Base-by-base conservation (phyloP, 2,329 filamentous ascomycete species). In the Cordyceps sp. region DNA sequence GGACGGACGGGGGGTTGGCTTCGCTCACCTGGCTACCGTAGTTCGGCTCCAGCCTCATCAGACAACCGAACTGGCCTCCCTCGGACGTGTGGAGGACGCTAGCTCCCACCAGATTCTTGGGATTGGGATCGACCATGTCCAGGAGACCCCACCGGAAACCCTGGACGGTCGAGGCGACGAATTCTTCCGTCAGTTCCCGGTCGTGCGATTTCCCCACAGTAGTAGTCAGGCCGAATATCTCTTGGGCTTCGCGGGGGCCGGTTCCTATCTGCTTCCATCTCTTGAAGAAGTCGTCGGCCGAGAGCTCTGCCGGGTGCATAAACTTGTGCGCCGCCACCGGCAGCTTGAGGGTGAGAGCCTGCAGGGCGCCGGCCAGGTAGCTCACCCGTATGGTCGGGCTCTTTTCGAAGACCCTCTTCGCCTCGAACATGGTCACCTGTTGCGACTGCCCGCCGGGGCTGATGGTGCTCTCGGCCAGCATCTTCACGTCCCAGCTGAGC, bases 201-300 rank as follows among this genome's bases (percentile, higher is more conserved):
- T 65, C 63, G 10, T 39, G 33, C 13, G 63, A 65, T 19, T 64
- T 66, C 2, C 51, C 52, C 3, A n/a, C n/a, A n/a, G n/a, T n/a
- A n/a, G 42, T 38, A 2, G 61, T 56, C 10, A 88, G 52, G 0
- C 77, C 74, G 53, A 98, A 92, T 21, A 96, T 84, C 30, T 70
- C 70, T 52, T 98, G 90, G 0, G 82, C 77, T 54, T 98, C 92
- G 20, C 92, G 72, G 1, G 86, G 78, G 2, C 73, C 73, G 5
- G 81, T 84, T 10, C 90, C 90, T 45, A 98, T 96, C 58, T 98
- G 90, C 64, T 93, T 92, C 90, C 90, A 98, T 32, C 92, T 69
- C 64, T 92, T 94, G 70, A 98, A 98, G 58, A 96, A 98, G 50
- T 98, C 90, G 32, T 98, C 90, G 0, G 78, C 74, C 6, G 72